Conservation (phyloP, 2,329 filamentous ascomycete genomes). For the Falciphora oryzae region DNA sequence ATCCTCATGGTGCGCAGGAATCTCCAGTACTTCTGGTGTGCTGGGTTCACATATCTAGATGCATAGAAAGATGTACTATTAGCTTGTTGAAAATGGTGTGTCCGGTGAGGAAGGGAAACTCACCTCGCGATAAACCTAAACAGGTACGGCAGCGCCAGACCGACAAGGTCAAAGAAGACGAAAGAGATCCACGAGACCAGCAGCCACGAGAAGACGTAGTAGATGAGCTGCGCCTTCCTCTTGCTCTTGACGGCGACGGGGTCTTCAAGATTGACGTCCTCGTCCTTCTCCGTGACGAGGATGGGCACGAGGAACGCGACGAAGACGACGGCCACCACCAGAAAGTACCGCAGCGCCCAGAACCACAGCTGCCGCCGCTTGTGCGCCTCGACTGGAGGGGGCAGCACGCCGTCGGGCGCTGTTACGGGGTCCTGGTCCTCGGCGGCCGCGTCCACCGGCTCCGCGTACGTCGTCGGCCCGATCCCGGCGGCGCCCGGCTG, state of each 20-base stretch:
- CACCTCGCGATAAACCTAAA: conserved; percentile 22
- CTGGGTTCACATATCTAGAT: conserved; percentile 23
- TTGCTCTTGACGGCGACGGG: conserved; percentile 11
- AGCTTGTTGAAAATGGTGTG: background rate
- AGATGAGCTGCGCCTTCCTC: conserved; percentile 17
- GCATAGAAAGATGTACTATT: background rate
- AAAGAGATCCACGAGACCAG: conserved; percentile 18
- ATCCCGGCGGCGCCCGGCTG: background rate
- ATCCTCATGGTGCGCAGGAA: conserved; percentile 19
- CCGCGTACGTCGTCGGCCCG: background rate
- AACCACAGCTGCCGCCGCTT: conserved; percentile 7
- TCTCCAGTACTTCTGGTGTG: conserved; percentile 24
- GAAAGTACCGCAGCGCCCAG: conserved; percentile 17
- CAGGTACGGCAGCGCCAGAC: conserved; percentile 18
- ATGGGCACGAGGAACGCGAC: conserved; percentile 17
- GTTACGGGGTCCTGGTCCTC: conserved; percentile 3
- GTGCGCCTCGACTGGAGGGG: conserved; percentile 3
- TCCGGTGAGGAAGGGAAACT: background rate
- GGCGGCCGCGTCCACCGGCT: background rate
- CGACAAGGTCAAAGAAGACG: conserved; percentile 17
- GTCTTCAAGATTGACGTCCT: conserved; percentile 13
- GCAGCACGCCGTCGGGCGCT: conserved; percentile 6
- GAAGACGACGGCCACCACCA: conserved; percentile 15
- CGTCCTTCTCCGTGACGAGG: conserved; percentile 15
- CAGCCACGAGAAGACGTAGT: conserved; percentile 20